Conservation (phyloP, 1,139 yeast species). For the Pneumocystis murina region DNA sequence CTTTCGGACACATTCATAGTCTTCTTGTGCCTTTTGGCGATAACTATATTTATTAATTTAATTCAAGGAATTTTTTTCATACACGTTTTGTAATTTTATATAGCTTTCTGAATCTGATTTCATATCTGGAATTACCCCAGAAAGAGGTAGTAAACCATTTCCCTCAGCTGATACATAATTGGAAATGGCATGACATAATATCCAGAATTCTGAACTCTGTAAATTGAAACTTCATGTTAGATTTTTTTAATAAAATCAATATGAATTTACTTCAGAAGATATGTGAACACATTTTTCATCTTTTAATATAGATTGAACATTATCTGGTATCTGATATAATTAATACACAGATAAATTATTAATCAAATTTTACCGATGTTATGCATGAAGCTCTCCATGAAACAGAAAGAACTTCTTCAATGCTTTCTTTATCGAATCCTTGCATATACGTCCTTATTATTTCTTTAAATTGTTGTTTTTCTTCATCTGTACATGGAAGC, state of each 20-base stretch:
- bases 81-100: slow-evolving; percentile 38
- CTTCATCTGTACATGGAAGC: slow-evolving; percentile 34
- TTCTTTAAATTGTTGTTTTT: slow-evolving; percentile 36
- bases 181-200: slow-evolving; percentile 41
- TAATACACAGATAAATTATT: slow-evolving; percentile 11
- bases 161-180: slow-evolving; percentile 29
- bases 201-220: slow-evolving; percentile 40
- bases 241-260: background rate
- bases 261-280: slow-evolving; percentile 6
- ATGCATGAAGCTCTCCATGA: slow-evolving; percentile 30
- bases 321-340: slow-evolving; percentile 31
- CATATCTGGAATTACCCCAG: slow-evolving; percentile 81
- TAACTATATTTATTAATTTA: slow-evolving; percentile 24
- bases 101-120: slow-evolving; percentile 58
- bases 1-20: slow-evolving; percentile 30
- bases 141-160: slow-evolving; percentile 44
- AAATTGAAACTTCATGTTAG: background rate
- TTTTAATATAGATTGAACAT: slow-evolving; percentile 20
- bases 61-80: slow-evolving; percentile 1
- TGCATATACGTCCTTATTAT: slow-evolving; percentile 23
- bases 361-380: slow-evolving; percentile 7
- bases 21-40: slow-evolving; percentile 39
- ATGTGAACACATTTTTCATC: slow-evolving; percentile 13
- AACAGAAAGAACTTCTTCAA: slow-evolving; percentile 53
- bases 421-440: slow-evolving; percentile 40